Evolutionary conservation across 306 rosid genomes (phyloP).

Genomic region (Sophora flavescens): DNA sequence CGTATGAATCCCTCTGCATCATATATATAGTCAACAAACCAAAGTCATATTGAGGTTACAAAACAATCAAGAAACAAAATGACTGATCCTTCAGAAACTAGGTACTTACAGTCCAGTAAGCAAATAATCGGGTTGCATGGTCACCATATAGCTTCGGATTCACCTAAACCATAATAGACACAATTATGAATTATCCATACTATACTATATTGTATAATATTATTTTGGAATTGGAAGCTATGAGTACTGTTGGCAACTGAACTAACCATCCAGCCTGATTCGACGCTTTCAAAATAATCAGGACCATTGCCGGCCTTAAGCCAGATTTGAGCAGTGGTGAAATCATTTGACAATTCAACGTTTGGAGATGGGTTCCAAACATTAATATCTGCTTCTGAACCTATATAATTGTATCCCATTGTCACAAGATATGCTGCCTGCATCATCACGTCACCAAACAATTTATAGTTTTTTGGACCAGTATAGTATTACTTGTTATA

Average conservation of each 20-base stretch:
- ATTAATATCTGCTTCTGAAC: slow-evolving; percentile 67
- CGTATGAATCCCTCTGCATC: slow-evolving; percentile 62
- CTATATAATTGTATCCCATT: slow-evolving; percentile 59
- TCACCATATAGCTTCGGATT: slow-evolving; percentile 73
- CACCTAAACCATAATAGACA: slow-evolving; percentile 47
- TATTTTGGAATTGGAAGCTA: neutral
- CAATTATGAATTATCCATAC: neutral
- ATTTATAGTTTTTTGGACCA: too few species aligned
- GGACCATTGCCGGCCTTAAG: slow-evolving; percentile 49
- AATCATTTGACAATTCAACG: slow-evolving; percentile 56
- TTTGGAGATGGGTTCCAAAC: slow-evolving; percentile 61
- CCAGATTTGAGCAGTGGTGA: slow-evolving; percentile 72
- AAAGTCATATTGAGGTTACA: too few species aligned
- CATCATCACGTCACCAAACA: neutral
- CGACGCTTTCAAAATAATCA: slow-evolving; percentile 65
- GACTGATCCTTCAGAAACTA: neutral
- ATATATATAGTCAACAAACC: too few species aligned
- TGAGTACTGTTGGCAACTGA: neutral
- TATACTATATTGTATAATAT: neutral
- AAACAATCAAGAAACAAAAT: neutral
- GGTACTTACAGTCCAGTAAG: slow-evolving; percentile 71
- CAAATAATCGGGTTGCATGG: slow-evolving; percentile 48
- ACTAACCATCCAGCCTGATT: slow-evolving; percentile 75
- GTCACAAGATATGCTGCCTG: slow-evolving; percentile 59
- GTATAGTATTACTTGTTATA: too few species aligned